Evolutionary conservation across 2,329 filamentous ascomycete species (phyloP).

Genomic region (Xylaria sp.): DNA sequence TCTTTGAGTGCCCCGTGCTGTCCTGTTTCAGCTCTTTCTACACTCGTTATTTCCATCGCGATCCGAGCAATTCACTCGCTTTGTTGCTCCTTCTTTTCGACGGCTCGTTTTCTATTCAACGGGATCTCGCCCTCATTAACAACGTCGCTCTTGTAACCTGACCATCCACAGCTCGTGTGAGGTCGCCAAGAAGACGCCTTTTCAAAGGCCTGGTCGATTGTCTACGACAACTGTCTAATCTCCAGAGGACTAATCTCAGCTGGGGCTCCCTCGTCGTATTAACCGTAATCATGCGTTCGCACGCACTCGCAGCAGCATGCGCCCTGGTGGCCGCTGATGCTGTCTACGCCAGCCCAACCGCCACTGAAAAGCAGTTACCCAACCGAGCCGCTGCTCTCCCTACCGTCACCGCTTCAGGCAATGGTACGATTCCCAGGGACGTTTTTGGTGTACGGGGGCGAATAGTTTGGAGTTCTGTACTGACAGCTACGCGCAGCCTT

Average conservation of each 20-base stretch:
- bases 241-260: not conserved
- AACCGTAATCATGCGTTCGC: conserved; percentile 54
- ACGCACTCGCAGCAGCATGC: conserved; percentile 53
- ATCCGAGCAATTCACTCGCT: conserved; percentile 39
- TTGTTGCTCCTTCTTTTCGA: conserved; percentile 33
- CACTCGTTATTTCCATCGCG: conserved; percentile 34
- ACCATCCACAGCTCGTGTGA: conserved; percentile 22
- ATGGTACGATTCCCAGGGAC: conserved; percentile 52
- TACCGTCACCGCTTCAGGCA: conserved; percentile 59
- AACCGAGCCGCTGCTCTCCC: conserved; percentile 57
- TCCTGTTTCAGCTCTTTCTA: conserved; percentile 18
- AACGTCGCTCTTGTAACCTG: conserved; percentile 3
- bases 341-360: conserved; percentile 57
- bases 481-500: conserved; percentile 52
- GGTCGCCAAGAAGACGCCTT: not conserved
- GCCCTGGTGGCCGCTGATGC: conserved; percentile 53
- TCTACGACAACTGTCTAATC: conserved; percentile 22
- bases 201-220: conserved; percentile 1
- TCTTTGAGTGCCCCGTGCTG: conserved; percentile 9
- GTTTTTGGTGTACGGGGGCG: not conserved
- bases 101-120: conserved; percentile 23
- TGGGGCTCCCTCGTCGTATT: conserved; percentile 20
- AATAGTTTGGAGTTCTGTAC: not conserved
- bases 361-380: conserved; percentile 53
- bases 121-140: conserved; percentile 7